phyloP scores from a whole-genome alignment of 2,329 filamentous ascomycete species.

The Cytospora leucostoma region DNA sequence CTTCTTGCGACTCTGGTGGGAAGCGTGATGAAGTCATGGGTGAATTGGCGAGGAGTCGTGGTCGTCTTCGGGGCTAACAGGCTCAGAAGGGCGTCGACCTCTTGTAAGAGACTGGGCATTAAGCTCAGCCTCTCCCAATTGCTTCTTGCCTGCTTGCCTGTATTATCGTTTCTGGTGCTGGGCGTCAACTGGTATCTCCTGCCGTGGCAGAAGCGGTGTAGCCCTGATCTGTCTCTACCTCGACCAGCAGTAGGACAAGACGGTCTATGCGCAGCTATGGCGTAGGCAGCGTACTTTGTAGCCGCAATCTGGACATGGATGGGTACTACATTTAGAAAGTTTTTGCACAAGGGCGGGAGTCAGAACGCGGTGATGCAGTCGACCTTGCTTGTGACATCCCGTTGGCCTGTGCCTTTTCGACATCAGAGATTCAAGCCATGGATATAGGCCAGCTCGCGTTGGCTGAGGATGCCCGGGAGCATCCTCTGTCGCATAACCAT shows the following conservation, averaged over 20 bases:
- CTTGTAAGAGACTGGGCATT: neutral
- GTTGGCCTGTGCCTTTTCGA: neutral
- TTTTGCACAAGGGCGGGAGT: neutral
- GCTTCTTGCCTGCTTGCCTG: constrained; percentile 4
- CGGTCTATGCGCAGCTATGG: constrained; percentile 11
- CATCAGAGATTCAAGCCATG: neutral
- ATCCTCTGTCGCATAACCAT: neutral
- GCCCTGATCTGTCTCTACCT: constrained; percentile 5
- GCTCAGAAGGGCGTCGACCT: neutral
- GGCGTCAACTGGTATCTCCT: neutral
- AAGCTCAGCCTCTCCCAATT: neutral
- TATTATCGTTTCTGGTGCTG: neutral
- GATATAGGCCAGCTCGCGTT: neutral
- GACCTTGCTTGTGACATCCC: neutral
- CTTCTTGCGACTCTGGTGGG: neutral
- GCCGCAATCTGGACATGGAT: neutral
- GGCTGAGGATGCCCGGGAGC: neutral
- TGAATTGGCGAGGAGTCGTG: constrained; percentile 2
- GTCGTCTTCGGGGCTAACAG: neutral
- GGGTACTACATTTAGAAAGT: neutral
- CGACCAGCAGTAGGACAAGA: constrained; percentile 5
- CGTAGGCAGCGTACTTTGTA: neutral
- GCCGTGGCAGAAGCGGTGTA: constrained; percentile 5
- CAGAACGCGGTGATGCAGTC: neutral
- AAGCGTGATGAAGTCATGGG: constrained; percentile 2